These are phyloP conservation scores for Rhynchosporium agropyri DNA, from an alignment of 2,329 filamentous ascomycete genomes.

Conservation along the genomic window DNA sequence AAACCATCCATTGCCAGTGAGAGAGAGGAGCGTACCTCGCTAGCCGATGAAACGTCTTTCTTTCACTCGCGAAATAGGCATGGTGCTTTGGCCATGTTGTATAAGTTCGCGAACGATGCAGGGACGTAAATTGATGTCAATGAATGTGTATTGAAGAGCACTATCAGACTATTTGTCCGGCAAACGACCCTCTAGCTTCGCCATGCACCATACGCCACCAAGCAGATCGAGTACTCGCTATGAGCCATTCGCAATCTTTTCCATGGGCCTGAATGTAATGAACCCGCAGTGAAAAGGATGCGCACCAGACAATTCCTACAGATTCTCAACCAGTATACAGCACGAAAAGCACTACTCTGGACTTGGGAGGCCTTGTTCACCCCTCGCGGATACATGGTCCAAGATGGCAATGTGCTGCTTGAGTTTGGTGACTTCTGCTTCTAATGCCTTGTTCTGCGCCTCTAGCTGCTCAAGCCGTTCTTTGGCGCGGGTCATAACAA, in stretches of 20 bases:
- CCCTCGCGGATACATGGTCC: conserved; percentile 27
- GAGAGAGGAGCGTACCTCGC: too few species aligned
- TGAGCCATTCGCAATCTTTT: neutral
- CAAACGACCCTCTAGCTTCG: neutral
- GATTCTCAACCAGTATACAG: neutral
- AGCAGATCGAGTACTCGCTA: neutral
- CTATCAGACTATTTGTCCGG: neutral
- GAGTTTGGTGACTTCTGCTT: conserved; percentile 31
- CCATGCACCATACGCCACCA: neutral
- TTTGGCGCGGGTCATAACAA: conserved; percentile 35
- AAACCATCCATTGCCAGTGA: too few species aligned
- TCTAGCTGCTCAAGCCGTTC: conserved; percentile 34
- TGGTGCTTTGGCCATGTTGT: too few species aligned
- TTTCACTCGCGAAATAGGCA: too few species aligned
- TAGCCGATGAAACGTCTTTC: too few species aligned
- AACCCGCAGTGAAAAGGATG: neutral
- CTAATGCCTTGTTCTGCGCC: conserved; percentile 27
- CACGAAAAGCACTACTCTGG: neutral
- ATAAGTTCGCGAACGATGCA: too few species aligned
- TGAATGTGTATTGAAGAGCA: too few species aligned
- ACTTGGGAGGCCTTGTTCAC: neutral
- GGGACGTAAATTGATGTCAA: too few species aligned
- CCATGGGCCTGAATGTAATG: neutral
- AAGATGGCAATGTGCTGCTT: conserved; percentile 32
- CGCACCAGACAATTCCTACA: conserved; percentile 1